These are phyloP conservation scores for Decorospora gaudefroyi DNA, from an alignment of 2,329 filamentous ascomycete species.

Conservation along the genomic window DNA sequence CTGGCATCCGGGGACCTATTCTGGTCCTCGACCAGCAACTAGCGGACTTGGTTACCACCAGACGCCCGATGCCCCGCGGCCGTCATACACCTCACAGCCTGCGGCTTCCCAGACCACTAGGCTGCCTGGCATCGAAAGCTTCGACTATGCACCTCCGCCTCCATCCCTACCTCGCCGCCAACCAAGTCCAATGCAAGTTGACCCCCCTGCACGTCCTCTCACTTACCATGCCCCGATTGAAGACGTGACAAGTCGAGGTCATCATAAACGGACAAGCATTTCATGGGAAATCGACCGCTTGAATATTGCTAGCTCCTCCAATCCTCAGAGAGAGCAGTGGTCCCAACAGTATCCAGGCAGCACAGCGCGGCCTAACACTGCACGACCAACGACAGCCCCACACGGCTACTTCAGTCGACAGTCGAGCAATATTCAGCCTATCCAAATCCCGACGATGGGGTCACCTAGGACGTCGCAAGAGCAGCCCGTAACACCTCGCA, in stretches of 20 bases:
- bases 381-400: slow-evolving; percentile 46
- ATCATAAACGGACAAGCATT: slow-evolving; percentile 43
- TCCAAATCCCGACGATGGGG: slow-evolving; percentile 41
- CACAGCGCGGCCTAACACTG: slow-evolving; percentile 24
- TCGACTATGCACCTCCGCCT: slow-evolving; percentile 73
- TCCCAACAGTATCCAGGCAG: slow-evolving; percentile 35
- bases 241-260: slow-evolving; percentile 27
- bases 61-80: slow-evolving; percentile 66
- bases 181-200: slow-evolving; percentile 77
- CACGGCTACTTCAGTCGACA: slow-evolving; percentile 43
- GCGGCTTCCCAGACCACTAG: slow-evolving; percentile 65
- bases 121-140: slow-evolving; percentile 89
- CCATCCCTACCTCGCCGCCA: slow-evolving; percentile 65
- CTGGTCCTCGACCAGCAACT: slow-evolving; percentile 64
- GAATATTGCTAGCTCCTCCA: slow-evolving; percentile 61
- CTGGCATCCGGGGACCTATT: slow-evolving; percentile 81
- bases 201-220: slow-evolving; percentile 56
- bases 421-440: slow-evolving; percentile 24
- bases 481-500: slow-evolving; percentile 58
- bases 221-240: slow-evolving; percentile 45
- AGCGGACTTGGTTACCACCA: slow-evolving; percentile 77
- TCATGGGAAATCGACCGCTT: slow-evolving; percentile 71
- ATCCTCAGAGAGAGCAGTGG: slow-evolving; percentile 45
- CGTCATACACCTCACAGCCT: slow-evolving; percentile 60
- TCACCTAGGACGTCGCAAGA: slow-evolving; percentile 46